Conservation (phyloP, 2,329 filamentous ascomycete species). For the Ampelomyces quisqualis region DNA sequence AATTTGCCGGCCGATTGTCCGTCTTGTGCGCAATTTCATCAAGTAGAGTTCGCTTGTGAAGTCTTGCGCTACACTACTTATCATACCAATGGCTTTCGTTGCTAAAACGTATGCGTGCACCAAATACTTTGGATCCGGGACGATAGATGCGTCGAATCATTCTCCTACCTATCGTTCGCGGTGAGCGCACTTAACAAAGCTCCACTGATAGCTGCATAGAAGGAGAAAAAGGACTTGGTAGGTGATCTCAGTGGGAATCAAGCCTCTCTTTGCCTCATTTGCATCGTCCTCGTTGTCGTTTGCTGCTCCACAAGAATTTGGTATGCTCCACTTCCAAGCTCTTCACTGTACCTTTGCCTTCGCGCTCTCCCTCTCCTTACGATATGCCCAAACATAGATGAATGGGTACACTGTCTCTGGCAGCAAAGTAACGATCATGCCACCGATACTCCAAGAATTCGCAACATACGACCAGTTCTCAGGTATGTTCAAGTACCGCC, state of each 20-base stretch:
- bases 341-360: conserved; percentile 11
- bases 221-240: too few species aligned
- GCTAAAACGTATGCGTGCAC: background rate
- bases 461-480: conserved; percentile 45
- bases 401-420: conserved; percentile 45
- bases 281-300: background rate
- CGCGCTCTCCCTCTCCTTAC: conserved; percentile 19
- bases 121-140: background rate
- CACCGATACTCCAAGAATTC: conserved; percentile 34
- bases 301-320: background rate
- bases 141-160: too few species aligned
- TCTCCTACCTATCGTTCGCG: too few species aligned
- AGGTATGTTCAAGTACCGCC: conserved; percentile 44
- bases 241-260: too few species aligned
- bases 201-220: too few species aligned
- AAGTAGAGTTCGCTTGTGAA: background rate
- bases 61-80: background rate
- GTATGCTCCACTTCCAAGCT: background rate
- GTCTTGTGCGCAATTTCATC: conserved; percentile 2
- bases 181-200: too few species aligned
- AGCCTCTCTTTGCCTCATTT: too few species aligned
- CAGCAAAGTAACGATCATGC: conserved; percentile 42
- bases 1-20: background rate
- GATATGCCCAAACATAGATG: conserved; percentile 41
- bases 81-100: too few species aligned